Evolutionary conservation across 2,329 filamentous ascomycete species (phyloP).

Genomic region (Chaetomium strumarium): DNA sequence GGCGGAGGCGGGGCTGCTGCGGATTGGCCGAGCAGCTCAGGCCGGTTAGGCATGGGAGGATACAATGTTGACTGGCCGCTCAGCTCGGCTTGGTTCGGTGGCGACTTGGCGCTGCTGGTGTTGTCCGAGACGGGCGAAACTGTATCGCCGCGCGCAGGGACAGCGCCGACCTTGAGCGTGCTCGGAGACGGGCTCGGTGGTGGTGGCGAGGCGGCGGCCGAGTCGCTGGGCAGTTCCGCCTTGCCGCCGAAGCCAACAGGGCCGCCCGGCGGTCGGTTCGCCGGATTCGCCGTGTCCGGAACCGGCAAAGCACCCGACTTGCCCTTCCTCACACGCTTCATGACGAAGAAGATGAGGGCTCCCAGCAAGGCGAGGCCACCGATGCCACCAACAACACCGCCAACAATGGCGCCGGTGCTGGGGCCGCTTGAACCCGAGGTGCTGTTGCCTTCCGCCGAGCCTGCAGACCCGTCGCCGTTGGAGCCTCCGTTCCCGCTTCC

Average conservation of each 20-base stretch:
- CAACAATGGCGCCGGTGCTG: constrained; percentile 32
- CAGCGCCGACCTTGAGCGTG: constrained; percentile 20
- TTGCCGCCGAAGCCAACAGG: constrained; percentile 26
- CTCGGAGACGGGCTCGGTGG: constrained; percentile 30
- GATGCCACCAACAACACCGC: constrained; percentile 32
- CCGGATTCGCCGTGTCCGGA: constrained; percentile 6
- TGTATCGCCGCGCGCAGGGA: constrained; percentile 20
- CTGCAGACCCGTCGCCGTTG: not conserved
- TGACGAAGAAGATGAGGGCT: constrained; percentile 34
- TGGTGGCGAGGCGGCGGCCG: constrained; percentile 16
- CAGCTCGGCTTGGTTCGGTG: constrained; percentile 24
- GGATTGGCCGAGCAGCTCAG: constrained; percentile 23
- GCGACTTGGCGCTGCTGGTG: constrained; percentile 11
- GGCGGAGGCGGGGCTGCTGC: constrained; percentile 16
- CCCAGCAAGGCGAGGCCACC: constrained; percentile 30
- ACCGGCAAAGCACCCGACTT: constrained; percentile 9
- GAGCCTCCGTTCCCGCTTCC: not conserved
- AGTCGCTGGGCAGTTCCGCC: constrained; percentile 19
- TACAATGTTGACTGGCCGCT: constrained; percentile 20
- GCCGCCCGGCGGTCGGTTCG: constrained; percentile 14
- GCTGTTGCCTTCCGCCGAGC: not conserved
- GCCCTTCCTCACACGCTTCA: constrained; percentile 24
- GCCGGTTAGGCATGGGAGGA: constrained; percentile 6
- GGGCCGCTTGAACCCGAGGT: constrained; percentile 13
- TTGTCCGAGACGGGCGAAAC: constrained; percentile 28